These are phyloP conservation scores for Ramichloridium luteum DNA, from an alignment of 2,329 filamentous ascomycete genomes.

Conservation along the genomic window DNA sequence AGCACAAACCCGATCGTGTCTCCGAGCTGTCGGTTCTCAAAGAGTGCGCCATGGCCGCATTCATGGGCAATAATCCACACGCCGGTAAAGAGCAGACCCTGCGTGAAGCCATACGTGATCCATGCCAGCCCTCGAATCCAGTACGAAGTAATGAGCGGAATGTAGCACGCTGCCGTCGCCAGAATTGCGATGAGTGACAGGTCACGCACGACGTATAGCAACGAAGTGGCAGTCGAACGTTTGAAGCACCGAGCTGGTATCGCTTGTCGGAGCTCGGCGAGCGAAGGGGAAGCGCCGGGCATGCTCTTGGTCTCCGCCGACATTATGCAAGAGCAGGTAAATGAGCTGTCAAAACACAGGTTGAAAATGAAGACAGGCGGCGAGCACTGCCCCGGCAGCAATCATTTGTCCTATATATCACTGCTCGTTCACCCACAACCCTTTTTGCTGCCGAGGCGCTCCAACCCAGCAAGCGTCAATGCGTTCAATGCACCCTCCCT, in stretches of 20 bases:
- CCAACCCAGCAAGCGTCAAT: too few relatives aligned
- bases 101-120: conserved; percentile 46
- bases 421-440: too few relatives aligned
- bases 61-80: conserved; percentile 62
- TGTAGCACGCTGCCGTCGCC: background rate
- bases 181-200: conserved; percentile 1
- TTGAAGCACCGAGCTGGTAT: background rate
- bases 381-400: too few relatives aligned
- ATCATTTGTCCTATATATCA: too few relatives aligned
- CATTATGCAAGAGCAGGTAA: too few relatives aligned
- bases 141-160: conserved; percentile 3
- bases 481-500: too few relatives aligned
- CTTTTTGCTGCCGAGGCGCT: too few relatives aligned
- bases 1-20: conserved; percentile 50
- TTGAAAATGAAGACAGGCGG: too few relatives aligned
- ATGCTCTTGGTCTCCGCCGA: too few relatives aligned
- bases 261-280: background rate
- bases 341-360: too few relatives aligned
- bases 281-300: too few relatives aligned
- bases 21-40: conserved; percentile 44
- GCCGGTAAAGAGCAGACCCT: conserved; percentile 55
- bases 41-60: conserved; percentile 58
- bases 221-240: background rate
- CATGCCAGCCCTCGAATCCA: conserved; percentile 6
- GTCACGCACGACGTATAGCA: background rate